These are phyloP conservation scores for Fallopia convolvulus DNA, from an alignment of 148 eudicot genomes.

Conservation along the genomic window DNA sequence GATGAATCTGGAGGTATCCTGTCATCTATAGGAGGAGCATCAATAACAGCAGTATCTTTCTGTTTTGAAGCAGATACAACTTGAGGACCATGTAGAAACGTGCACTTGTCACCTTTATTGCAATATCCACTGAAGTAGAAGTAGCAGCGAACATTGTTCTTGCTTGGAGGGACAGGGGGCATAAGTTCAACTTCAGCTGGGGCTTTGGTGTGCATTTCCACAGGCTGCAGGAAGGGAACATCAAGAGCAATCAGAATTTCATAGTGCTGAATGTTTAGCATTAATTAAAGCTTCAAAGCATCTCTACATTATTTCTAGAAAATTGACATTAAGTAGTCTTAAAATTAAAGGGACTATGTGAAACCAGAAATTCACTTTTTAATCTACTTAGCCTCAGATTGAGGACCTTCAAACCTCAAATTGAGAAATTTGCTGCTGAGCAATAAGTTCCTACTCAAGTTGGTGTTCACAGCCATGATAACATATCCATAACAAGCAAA, in stretches of 20 bases:
- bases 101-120: conserved; percentile 61
- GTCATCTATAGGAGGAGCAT: conserved; percentile 14
- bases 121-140: conserved; percentile 50
- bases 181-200: conserved; percentile 28
- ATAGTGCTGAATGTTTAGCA: not conserved
- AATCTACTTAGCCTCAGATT: not conserved
- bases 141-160: conserved; percentile 50
- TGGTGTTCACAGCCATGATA: not conserved
- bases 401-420: not conserved
- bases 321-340: not conserved
- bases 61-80: conserved; percentile 22
- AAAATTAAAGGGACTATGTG: not conserved
- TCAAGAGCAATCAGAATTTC: conserved; percentile 11
- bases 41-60: conserved; percentile 23
- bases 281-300: not conserved
- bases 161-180: conserved; percentile 27
- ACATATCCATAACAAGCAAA: not conserved
- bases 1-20: not conserved
- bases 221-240: conserved; percentile 34
- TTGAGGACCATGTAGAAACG: conserved; percentile 43
- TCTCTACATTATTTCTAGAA: not conserved
- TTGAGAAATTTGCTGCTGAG: not conserved
- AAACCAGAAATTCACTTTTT: not conserved
- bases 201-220: conserved; percentile 34
- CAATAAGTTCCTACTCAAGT: not conserved